These are phyloP conservation scores for Endocarpon pusillum DNA, from an alignment of 495 filamentous ascomycete genomes.

Conservation along the genomic window DNA sequence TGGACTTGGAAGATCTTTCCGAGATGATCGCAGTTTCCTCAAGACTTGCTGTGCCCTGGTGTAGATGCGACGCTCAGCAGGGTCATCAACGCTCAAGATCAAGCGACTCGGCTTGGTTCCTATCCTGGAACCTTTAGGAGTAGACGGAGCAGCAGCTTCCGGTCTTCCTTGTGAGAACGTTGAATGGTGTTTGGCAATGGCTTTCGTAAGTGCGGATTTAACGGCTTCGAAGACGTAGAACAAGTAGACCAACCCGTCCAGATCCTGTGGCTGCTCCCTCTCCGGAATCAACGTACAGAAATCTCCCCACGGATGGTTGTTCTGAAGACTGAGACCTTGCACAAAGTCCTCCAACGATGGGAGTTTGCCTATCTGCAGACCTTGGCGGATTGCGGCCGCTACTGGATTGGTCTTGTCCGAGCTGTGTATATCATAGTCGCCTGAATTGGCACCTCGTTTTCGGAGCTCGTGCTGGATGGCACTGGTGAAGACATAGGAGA, in stretches of 20 bases:
- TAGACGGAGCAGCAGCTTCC: not conserved
- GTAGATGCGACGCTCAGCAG: constrained; percentile 3
- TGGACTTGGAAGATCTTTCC: not conserved
- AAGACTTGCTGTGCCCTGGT: constrained; percentile 1
- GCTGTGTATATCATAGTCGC: not conserved
- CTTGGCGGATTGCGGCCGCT: not conserved
- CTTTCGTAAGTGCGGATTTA: not conserved
- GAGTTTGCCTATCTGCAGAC: not conserved
- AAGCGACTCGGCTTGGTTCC: not conserved
- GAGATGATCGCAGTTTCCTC: constrained; percentile 2
- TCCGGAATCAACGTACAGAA: constrained; percentile 1
- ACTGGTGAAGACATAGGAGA: not conserved
- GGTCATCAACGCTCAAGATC: constrained; percentile 3
- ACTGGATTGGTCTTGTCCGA: not conserved
- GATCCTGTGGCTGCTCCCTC: constrained; percentile 1
- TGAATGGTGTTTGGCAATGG: not conserved
- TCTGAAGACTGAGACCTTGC: constrained; percentile 1
- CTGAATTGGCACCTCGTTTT: not conserved
- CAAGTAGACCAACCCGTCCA: constrained; percentile 1
- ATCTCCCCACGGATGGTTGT: not conserved
- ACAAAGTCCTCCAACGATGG: constrained; percentile 1
- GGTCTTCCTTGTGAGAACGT: too few relatives aligned
- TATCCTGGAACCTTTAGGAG: not conserved
- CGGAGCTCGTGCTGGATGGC: constrained; percentile 1
- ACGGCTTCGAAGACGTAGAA: constrained; percentile 3